Percentiles rank a stretch among this genome's conserved stretches.
Evolutionary conservation across 495 filamentous ascomycete genomes (phyloP).

Genomic region (Xylaria cubensis): DNA sequence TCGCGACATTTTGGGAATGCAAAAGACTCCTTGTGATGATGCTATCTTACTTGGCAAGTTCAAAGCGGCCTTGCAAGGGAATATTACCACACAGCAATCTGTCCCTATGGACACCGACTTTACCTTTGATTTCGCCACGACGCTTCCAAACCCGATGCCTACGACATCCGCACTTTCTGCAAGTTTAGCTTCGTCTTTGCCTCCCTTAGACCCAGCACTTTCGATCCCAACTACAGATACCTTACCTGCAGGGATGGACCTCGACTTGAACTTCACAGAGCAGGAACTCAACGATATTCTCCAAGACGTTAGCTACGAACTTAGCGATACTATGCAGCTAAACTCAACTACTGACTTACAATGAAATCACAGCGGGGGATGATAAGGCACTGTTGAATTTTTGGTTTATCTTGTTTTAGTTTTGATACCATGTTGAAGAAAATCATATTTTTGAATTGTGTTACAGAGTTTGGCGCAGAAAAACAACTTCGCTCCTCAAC

Average conservation of each 20-base stretch:
- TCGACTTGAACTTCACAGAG: slow-evolving; percentile 44
- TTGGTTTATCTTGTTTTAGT: slow-evolving; percentile 11
- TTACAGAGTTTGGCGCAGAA: neutral
- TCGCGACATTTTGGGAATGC: slow-evolving; percentile 49
- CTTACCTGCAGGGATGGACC: slow-evolving; percentile 32
- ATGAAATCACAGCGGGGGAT: neutral
- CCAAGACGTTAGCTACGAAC: slow-evolving; percentile 40
- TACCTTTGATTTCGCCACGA: neutral
- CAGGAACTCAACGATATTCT: slow-evolving; percentile 49
- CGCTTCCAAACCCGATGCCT: slow-evolving; percentile 7
- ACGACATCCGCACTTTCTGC: slow-evolving; percentile 12
- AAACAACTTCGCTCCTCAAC: slow-evolving; percentile 1
- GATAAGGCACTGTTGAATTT: neutral
- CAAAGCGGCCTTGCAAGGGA: slow-evolving; percentile 45
- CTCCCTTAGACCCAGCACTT: slow-evolving; percentile 6
- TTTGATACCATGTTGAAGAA: slow-evolving; percentile 41
- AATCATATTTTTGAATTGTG: slow-evolving; percentile 31
- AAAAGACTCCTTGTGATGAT: slow-evolving; percentile 57
- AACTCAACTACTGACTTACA: slow-evolving; percentile 12
- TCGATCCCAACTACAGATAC: slow-evolving; percentile 17
- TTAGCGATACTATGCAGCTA: slow-evolving; percentile 22
- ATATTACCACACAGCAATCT: slow-evolving; percentile 18
- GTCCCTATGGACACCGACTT: slow-evolving; percentile 5
- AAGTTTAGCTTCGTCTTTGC: slow-evolving; percentile 7
- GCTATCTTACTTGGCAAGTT: slow-evolving; percentile 55